Evolutionary conservation across 345 rosid genomes (phyloP).

Genomic region (Carallia pectinifolia): DNA sequence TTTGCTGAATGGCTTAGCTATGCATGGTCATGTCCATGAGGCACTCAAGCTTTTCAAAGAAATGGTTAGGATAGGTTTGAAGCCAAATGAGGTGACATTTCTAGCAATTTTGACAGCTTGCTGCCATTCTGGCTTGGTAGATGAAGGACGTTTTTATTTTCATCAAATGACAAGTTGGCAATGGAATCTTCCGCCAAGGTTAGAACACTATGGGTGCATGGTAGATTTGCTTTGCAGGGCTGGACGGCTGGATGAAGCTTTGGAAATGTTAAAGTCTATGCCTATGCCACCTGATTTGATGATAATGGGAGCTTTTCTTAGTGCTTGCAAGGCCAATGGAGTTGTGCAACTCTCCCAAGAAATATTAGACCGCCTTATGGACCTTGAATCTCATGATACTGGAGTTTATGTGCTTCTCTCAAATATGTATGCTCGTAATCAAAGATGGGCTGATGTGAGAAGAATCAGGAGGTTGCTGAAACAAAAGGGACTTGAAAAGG

Average conservation of each 20-base stretch:
- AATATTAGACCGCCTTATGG: slow-evolving; percentile 29
- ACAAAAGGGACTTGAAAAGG: slow-evolving; percentile 35
- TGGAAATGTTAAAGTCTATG: slow-evolving; percentile 33
- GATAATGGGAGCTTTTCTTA: slow-evolving; percentile 50
- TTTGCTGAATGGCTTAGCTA: slow-evolving; percentile 37
- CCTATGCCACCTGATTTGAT: slow-evolving; percentile 41
- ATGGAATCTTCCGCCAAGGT: slow-evolving; percentile 33
- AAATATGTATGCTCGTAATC: slow-evolving; percentile 36
- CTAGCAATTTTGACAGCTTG: slow-evolving; percentile 41
- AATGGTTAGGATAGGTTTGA: slow-evolving; percentile 36
- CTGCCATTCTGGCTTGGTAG: slow-evolving; percentile 37
- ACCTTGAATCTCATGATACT: slow-evolving; percentile 24
- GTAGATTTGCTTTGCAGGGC: slow-evolving; percentile 37
- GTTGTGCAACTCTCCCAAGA: slow-evolving; percentile 27
- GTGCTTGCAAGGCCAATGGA: slow-evolving; percentile 40
- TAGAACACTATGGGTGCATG: slow-evolving; percentile 40
- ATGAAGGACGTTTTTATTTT: slow-evolving; percentile 40
- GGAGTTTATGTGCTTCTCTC: slow-evolving; percentile 48
- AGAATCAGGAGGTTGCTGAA: slow-evolving; percentile 41
- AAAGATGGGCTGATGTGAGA: slow-evolving; percentile 46
- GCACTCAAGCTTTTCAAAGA: slow-evolving; percentile 32
- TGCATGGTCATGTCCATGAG: slow-evolving; percentile 42
- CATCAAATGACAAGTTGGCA: slow-evolving; percentile 29
- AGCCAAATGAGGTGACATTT: slow-evolving; percentile 48
- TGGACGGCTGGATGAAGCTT: slow-evolving; percentile 44